phyloP scores from a whole-genome alignment of 768 basidiomycete genomes.

The Suillus tomentosus region DNA sequence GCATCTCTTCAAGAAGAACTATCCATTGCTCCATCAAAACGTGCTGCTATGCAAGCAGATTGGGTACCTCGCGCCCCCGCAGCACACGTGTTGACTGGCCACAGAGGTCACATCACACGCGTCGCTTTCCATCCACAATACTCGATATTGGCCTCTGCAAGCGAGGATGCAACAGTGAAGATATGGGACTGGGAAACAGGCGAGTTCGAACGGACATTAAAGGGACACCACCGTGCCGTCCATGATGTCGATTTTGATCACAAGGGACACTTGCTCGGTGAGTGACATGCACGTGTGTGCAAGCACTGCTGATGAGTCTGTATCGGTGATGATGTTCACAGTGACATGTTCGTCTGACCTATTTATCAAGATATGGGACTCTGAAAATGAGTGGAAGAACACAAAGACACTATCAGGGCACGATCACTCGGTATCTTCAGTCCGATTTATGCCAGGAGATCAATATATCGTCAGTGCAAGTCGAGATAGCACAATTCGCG shows the following conservation, averaged over 20 bases:
- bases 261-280: constrained; percentile 82
- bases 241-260: constrained; percentile 88
- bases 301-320: background rate
- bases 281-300: constrained; percentile 18
- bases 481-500: constrained; percentile 80
- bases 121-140: constrained; percentile 88
- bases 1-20: constrained; percentile 77
- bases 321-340: constrained; percentile 14
- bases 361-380: constrained; percentile 92
- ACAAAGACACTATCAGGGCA: constrained; percentile 85
- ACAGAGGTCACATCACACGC: constrained; percentile 73
- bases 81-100: constrained; percentile 73
- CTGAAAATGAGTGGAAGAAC: constrained; percentile 88
- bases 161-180: constrained; percentile 88
- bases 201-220: constrained; percentile 88
- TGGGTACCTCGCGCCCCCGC: constrained; percentile 91
- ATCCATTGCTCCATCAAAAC: constrained; percentile 48
- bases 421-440: constrained; percentile 88
- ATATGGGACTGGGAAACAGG: constrained; percentile 98
- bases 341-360: constrained; percentile 80
- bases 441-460: constrained; percentile 83
- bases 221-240: constrained; percentile 89
- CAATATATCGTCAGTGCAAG: constrained; percentile 84
- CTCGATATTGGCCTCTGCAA: constrained; percentile 80
- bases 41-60: constrained; percentile 67